A percentile compares a stretch with the other conserved stretches of the same genome.
phyloP scores from a whole-genome alignment of 2,329 filamentous ascomycete species.

The Sporothrix brunneoviolacea region DNA sequence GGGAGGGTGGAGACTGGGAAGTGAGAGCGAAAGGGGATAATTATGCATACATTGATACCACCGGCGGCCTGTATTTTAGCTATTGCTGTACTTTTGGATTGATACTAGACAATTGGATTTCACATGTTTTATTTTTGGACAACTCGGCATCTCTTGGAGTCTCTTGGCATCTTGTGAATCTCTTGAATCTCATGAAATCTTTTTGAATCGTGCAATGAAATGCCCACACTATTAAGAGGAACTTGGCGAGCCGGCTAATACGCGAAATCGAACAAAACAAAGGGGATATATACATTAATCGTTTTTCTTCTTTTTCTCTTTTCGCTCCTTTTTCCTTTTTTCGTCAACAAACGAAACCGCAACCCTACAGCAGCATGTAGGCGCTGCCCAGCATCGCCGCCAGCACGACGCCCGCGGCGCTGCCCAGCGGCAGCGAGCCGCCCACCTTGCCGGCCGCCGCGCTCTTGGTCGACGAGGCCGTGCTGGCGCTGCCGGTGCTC shows the following conservation, averaged over 20 bases:
- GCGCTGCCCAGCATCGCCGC: constrained; percentile 12
- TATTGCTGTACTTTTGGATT: not conserved
- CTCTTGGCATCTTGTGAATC: no score
- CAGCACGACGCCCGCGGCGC: constrained; percentile 4
- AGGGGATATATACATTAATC: constrained; percentile 1
- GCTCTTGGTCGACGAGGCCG: constrained; percentile 9
- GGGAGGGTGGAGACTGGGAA: not conserved
- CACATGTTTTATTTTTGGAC: no score
- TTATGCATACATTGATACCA: not conserved
- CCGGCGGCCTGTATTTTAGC: no score
- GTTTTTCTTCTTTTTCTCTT: not conserved
- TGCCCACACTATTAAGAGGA: no score
- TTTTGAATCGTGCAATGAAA: no score
- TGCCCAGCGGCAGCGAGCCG: constrained; percentile 10
- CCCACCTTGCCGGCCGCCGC: constrained; percentile 8
- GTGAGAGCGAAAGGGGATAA: no score
- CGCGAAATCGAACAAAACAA: no score
- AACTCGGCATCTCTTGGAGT: no score
- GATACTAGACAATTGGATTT: constrained; percentile 5
- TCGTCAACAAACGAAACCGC: no score
- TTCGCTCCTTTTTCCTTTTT: not conserved
- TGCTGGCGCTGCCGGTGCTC: constrained; percentile 7
- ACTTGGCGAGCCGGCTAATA: no score
- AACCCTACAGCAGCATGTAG: constrained; percentile 17
- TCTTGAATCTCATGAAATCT: no score